Evolutionary conservation across 371 early-diverging fungal species (phyloP).

Genomic region (Blakeslea trispora): DNA sequence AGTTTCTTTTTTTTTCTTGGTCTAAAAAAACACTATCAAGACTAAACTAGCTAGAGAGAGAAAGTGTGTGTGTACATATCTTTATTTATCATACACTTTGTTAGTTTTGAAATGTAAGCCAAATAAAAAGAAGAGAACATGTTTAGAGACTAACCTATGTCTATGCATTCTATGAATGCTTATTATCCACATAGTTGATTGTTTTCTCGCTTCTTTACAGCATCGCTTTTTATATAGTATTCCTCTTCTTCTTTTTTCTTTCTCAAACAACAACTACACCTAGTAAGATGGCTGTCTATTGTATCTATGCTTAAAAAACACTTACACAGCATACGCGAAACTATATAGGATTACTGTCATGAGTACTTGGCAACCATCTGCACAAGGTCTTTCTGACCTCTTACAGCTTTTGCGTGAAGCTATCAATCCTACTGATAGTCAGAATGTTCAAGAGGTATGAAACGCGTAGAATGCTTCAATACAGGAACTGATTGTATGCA

Average conservation of each 20-base stretch:
- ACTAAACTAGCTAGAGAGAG: too few species aligned
- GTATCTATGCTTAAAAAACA: slow-evolving; percentile 2
- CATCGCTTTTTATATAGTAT: too few species aligned
- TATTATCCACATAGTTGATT: too few species aligned
- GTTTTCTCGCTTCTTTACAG: too few species aligned
- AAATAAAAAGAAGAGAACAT: too few species aligned
- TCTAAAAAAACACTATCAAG: too few species aligned
- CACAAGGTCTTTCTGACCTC: slow-evolving; percentile 53
- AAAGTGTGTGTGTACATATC: too few species aligned
- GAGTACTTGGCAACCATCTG: slow-evolving; percentile 53
- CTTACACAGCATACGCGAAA: neutral
- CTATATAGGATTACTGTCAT: slow-evolving; percentile 16
- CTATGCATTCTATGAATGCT: too few species aligned
- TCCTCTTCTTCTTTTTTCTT: neutral
- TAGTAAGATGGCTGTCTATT: neutral
- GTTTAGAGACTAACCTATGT: too few species aligned
- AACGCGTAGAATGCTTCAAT: neutral
- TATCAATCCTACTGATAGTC: slow-evolving; percentile 45
- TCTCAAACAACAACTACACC: neutral
- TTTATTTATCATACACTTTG: too few species aligned
- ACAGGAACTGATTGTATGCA: neutral
- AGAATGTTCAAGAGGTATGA: slow-evolving; percentile 46
- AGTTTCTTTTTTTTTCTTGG: too few species aligned
- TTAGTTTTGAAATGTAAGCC: too few species aligned
- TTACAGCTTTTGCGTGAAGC: slow-evolving; percentile 51